phyloP scores from a whole-genome alignment of 495 filamentous ascomycete genomes.

The Aspergillus diversus region DNA sequence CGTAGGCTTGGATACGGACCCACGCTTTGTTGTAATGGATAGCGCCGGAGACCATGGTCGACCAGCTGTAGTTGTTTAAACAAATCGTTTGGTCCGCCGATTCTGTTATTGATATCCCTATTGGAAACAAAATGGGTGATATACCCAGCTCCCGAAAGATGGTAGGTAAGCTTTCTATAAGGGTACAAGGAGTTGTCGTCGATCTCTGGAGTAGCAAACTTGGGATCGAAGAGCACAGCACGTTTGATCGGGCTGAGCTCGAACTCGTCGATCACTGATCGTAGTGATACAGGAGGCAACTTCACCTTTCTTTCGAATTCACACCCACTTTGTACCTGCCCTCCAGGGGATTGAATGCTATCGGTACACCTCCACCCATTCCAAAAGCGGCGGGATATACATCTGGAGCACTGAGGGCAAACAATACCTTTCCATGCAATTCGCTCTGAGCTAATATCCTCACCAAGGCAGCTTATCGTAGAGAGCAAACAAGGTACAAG shows the following conservation, averaged over 20 bases:
- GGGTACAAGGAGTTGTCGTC: conserved; percentile 26
- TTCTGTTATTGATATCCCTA: conserved; percentile 46
- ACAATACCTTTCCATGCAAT: conserved; percentile 67
- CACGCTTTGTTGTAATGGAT: conserved; percentile 43
- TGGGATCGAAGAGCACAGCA: conserved; percentile 23
- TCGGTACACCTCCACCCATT: conserved; percentile 62
- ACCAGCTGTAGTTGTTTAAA: conserved; percentile 61
- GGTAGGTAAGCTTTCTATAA: conserved; percentile 36
- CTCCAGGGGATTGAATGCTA: background rate
- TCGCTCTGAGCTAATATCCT: conserved; percentile 35
- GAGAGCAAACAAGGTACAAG: conserved; percentile 43
- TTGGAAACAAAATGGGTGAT: conserved; percentile 67
- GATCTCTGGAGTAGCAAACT: conserved; percentile 21
- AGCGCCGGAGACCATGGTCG: conserved; percentile 64
- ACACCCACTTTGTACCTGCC: conserved; percentile 47
- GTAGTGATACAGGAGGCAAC: conserved; percentile 42
- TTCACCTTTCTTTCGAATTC: conserved; percentile 41
- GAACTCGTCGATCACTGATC: conserved; percentile 36
- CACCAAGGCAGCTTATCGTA: conserved; percentile 34
- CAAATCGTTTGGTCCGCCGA: conserved; percentile 64
- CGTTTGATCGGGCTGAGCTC: conserved; percentile 33
- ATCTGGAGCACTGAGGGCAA: conserved; percentile 70
- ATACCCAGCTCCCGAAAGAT: conserved; percentile 52
- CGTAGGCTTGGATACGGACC: conserved; percentile 36
- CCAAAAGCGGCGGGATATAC: conserved; percentile 66